Conservation (phyloP, 2,329 filamentous ascomycete genomes). For the Leptographium galeiforme region DNA sequence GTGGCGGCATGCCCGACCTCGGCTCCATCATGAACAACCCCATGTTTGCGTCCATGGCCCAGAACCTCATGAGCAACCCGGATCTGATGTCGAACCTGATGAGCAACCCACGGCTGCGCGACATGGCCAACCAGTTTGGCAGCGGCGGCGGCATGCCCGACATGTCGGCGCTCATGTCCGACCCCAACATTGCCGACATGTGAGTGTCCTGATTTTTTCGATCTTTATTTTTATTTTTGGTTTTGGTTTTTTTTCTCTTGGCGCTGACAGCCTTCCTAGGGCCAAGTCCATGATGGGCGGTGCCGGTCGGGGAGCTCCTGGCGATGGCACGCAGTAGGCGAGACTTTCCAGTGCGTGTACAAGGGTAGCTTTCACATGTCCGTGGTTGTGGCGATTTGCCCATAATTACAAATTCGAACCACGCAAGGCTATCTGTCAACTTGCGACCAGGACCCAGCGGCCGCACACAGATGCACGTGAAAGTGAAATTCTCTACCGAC, state of each 20-base stretch:
- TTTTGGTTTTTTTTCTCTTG: neutral
- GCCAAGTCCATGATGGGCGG: conserved; percentile 34
- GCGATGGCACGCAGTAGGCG: neutral
- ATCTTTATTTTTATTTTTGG: neutral
- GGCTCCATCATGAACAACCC: conserved; percentile 87
- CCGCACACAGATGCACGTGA: no score
- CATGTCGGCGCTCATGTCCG: conserved; percentile 72
- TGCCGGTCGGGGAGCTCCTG: conserved; percentile 3
- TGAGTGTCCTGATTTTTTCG: conserved; percentile 33
- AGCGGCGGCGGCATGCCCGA: conserved; percentile 73
- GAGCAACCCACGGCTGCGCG: conserved; percentile 77
- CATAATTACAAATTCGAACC: no score
- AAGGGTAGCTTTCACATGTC: no score
- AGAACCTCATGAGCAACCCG: conserved; percentile 94
- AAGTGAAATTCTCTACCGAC: no score
- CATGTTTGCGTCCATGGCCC: conserved; percentile 95
- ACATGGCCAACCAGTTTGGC: conserved; percentile 75
- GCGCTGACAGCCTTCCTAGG: conserved; percentile 16
- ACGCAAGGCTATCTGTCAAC: no score
- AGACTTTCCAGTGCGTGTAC: neutral
- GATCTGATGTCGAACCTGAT: conserved; percentile 85
- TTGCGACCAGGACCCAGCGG: no score
- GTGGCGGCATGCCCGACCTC: conserved; percentile 78
- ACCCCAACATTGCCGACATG: conserved; percentile 87
- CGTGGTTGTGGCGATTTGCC: no score